Percentiles rank a stretch among this genome's conserved stretches.
Conservation (phyloP, 768 basidiomycete species). For the Suillus clintonianus region DNA sequence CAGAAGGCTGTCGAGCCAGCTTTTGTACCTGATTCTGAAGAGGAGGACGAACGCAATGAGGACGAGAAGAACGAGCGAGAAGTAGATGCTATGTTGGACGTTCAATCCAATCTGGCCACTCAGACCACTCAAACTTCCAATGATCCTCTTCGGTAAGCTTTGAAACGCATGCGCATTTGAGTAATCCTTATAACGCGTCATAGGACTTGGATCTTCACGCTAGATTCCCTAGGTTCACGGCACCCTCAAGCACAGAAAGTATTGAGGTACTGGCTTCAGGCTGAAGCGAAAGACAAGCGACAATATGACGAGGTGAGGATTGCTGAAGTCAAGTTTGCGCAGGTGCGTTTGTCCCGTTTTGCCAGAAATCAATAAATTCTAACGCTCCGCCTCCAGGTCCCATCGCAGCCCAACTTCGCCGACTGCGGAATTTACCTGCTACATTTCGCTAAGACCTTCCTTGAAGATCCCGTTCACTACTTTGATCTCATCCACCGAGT, state of each 20-base stretch:
- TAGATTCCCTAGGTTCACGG: constrained; percentile 84
- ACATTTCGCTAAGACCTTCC: constrained; percentile 81
- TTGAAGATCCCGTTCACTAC: constrained; percentile 58
- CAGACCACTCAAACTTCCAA: constrained; percentile 13
- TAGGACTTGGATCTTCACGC: constrained; percentile 81
- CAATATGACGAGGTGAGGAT: constrained; percentile 37
- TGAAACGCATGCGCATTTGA: too few relatives aligned
- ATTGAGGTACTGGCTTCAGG: constrained; percentile 65
- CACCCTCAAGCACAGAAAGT: constrained; percentile 67
- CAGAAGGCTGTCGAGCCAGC: background rate
- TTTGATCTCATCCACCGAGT: constrained; percentile 48
- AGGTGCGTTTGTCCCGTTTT: constrained; percentile 39
- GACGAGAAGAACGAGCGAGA: constrained; percentile 34
- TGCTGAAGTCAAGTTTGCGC: constrained; percentile 50
- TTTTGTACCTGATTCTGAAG: constrained; percentile 20
- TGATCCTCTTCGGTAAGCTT: constrained; percentile 23
- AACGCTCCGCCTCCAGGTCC: constrained; percentile 55
- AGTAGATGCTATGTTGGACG: constrained; percentile 30
- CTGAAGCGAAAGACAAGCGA: constrained; percentile 80
- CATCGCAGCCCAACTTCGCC: constrained; percentile 83
- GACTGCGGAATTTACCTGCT: constrained; percentile 94
- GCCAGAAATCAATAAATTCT: background rate
- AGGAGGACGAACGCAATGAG: constrained; percentile 19
- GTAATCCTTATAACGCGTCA: background rate
- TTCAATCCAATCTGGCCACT: constrained; percentile 12